These are phyloP conservation scores for Scenedesmus sp. DNA, from an alignment of 163 green algal genomes.

Conservation along the genomic window DNA sequence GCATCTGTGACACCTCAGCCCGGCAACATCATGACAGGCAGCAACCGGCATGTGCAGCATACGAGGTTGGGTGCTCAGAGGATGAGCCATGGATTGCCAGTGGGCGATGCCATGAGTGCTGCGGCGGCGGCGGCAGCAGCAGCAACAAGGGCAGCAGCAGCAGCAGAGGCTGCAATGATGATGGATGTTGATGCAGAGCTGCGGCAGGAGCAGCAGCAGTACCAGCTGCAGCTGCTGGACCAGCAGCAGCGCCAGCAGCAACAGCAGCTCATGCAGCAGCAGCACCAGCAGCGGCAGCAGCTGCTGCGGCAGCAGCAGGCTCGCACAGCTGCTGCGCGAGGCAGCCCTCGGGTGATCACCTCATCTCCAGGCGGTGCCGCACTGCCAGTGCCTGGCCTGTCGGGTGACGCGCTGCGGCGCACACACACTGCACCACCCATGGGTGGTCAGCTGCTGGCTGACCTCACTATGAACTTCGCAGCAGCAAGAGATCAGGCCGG, in stretches of 20 bases:
- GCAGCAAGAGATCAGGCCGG: neutral
- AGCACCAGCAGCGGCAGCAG: neutral
- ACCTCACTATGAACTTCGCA: neutral
- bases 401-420: neutral
- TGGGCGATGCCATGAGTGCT: neutral
- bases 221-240: constrained; percentile 23
- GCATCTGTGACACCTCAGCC: neutral
- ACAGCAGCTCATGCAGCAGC: constrained; percentile 18
- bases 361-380: neutral
- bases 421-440: constrained; percentile 22
- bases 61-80: neutral
- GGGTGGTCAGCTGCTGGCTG: neutral
- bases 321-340: neutral
- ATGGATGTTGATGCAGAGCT: constrained; percentile 1
- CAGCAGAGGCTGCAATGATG: neutral
- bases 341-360: neutral
- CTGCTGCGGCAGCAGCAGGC: neutral
- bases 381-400: neutral
- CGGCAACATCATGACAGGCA: neutral
- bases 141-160: neutral
- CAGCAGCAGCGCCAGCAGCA: constrained; percentile 11
- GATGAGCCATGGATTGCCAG: neutral
- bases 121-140: neutral
- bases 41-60: neutral
- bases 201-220: constrained; percentile 21